Base-by-base conservation (phyloP, 495 filamentous ascomycete species). In the Aspergillus heteromorphus region DNA sequence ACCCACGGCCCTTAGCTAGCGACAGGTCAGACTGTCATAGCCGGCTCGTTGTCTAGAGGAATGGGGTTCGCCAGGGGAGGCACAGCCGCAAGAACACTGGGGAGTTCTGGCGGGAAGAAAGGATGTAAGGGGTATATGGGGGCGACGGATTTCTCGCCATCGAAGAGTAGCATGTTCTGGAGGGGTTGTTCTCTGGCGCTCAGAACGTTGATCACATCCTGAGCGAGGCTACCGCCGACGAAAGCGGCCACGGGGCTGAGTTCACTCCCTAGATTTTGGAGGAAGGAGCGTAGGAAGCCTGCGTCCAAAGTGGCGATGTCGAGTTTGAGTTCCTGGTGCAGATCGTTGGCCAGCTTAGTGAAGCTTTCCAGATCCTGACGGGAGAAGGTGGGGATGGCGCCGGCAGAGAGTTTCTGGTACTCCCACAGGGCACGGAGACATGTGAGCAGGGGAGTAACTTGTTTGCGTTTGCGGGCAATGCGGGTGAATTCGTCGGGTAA, bases 161-260 rank as follows among this genome's bases (percentile, higher is more conserved):
- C 90, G 65, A 97, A 96, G 10, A 97, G 73, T 30, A 95, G 77
- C 63, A 97, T 82, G 65, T 98, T 98, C 75, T 97, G 95, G 14
- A 97, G 81, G 2, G 93, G 93, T 68, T 97, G 93, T 72, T 97
- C 90, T 40, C 88, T 80, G 58, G 84, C 80, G 19, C 91, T 89
- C 8, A 97, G 80, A 31, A 97, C 92, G 57, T 97, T 97, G 69
- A 98, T 97, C 17, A 95, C 90, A 65, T 98, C 93, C 72, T 98
- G 93, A 2, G 92, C 91, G 4, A 98, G 76, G 63, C 88, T 82
- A 0, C 91, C 93, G 21, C 93, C 93, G 20, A 97, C 68, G 54
- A 97, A 91, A 0, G 93, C 92, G 1, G 91, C 85, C 10, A 95
- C 89, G 19, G 93, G 91, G 25, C 87, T 85, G 25, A 98, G 70